phyloP scores from a whole-genome alignment of 176 grass and related monocot species.

The Olyra latifolia region DNA sequence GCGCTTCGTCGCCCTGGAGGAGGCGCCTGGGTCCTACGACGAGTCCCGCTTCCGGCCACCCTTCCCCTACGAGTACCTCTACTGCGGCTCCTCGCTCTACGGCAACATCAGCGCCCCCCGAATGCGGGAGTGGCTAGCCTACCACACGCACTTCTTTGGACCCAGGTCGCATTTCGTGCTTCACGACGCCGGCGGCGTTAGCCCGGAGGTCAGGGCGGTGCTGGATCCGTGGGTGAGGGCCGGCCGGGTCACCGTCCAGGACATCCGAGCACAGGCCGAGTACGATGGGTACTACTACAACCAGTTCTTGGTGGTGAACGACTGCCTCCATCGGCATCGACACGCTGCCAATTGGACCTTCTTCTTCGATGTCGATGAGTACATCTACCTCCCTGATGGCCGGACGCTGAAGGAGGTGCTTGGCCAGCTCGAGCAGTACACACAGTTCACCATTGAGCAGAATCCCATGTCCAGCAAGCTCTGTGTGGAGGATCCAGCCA shows the following conservation, averaged over 20 bases:
- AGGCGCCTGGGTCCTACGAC: constrained; percentile 60
- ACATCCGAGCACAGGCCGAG: constrained; percentile 65
- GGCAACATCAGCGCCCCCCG: constrained; percentile 65
- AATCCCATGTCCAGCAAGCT: constrained; percentile 88
- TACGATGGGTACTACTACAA: constrained; percentile 92
- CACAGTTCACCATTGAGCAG: constrained; percentile 96
- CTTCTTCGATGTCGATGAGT: constrained; percentile 93
- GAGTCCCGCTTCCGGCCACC: constrained; percentile 50
- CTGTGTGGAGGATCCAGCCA: constrained; percentile 51
- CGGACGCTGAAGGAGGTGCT: constrained; percentile 50
- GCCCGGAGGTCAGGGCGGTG: constrained; percentile 54
- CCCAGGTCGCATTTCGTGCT: constrained; percentile 66
- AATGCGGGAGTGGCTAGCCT: constrained; percentile 80
- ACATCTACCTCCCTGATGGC: constrained; percentile 59
- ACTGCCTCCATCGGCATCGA: constrained; percentile 78
- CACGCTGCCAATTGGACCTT: constrained; percentile 87
- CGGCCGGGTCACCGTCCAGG: constrained; percentile 61
- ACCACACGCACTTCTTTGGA: constrained; percentile 78
- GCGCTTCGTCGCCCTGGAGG: constrained; percentile 72
- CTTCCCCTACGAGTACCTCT: constrained; percentile 77
- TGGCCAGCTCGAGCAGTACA: constrained; percentile 44
- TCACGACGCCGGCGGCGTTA: constrained; percentile 82
- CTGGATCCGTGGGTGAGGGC: constrained; percentile 71
- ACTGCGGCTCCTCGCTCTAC: constrained; percentile 88
- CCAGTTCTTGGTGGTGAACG: constrained; percentile 90